Conservation (phyloP, 2,329 filamentous ascomycete genomes). For the Anisogramma anomala region DNA sequence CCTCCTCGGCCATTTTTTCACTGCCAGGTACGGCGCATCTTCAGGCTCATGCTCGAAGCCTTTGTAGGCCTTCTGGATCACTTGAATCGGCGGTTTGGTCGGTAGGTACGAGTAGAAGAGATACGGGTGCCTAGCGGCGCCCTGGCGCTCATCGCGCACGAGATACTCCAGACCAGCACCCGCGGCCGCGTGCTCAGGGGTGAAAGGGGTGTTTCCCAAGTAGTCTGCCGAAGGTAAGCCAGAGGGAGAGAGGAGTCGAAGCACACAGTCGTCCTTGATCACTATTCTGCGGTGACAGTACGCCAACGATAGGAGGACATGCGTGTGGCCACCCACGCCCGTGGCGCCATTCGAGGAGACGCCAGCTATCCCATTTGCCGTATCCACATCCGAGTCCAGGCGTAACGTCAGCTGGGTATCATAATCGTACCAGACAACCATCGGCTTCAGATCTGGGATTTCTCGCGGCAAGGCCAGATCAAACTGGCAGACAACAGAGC, state of each 20-base stretch:
- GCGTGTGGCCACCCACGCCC: conserved; percentile 30
- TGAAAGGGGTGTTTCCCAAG: conserved; percentile 23
- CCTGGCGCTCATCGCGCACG: conserved; percentile 26
- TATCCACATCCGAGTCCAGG: conserved; percentile 19
- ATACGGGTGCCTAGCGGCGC: conserved; percentile 24
- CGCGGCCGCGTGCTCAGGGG: conserved; percentile 13
- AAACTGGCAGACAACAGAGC: conserved; percentile 25
- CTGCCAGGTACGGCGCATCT: conserved; percentile 37
- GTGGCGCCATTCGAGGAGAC: background rate
- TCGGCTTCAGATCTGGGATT: conserved; percentile 26
- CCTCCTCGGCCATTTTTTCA: conserved; percentile 41
- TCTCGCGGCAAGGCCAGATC: conserved; percentile 32
- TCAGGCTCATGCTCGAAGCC: conserved; percentile 29
- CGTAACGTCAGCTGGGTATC: conserved; percentile 27
- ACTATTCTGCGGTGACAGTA: conserved; percentile 34
- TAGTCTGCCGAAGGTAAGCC: conserved; percentile 20
- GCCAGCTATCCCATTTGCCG: conserved; percentile 10
- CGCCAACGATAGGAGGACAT: conserved; percentile 33
- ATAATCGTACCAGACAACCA: conserved; percentile 31
- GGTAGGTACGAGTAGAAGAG: conserved; percentile 30
- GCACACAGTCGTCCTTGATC: conserved; percentile 29
- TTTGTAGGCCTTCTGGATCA: conserved; percentile 27
- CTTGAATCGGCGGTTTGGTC: conserved; percentile 31
- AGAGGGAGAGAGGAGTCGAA: conserved; percentile 28
- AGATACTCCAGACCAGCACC: conserved; percentile 22